phyloP scores from a whole-genome alignment of 352 stramenopile species.

The Phytophthora brassicae region DNA sequence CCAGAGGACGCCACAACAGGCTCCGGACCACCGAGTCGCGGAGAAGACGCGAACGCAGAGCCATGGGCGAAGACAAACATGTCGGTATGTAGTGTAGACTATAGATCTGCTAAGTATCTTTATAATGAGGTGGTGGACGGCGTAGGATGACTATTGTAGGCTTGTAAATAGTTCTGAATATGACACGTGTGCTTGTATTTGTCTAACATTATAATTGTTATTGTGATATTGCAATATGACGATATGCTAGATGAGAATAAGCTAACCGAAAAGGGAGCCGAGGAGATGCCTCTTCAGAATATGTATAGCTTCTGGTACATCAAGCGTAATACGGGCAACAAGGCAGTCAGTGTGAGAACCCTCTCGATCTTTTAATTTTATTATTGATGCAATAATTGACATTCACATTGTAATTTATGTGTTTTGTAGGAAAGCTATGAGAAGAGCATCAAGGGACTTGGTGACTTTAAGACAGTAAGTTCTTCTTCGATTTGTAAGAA shows the following conservation, averaged over 20 bases:
- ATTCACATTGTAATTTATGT: neutral
- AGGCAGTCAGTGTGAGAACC: conserved; percentile 59
- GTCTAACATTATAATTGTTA: conserved; percentile 8
- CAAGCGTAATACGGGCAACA: conserved; percentile 84
- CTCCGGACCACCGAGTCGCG: neutral
- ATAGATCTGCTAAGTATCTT: neutral
- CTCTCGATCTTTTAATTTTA: neutral
- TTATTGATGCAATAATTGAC: conserved; percentile 8
- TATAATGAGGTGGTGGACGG: neutral
- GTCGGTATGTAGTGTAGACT: conserved; percentile 13
- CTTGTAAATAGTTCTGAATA: neutral
- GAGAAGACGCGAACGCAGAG: neutral
- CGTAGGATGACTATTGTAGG: neutral
- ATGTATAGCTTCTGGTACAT: conserved; percentile 91
- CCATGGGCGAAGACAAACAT: conserved; percentile 57
- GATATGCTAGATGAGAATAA: conserved; percentile 32
- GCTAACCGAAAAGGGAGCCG: conserved; percentile 23
- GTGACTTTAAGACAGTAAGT: conserved; percentile 89
- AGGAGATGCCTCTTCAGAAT: conserved; percentile 83
- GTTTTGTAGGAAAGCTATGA: conserved; percentile 87
- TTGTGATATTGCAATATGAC: conserved; percentile 13
- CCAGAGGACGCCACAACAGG: neutral
- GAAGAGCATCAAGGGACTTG: conserved; percentile 93
- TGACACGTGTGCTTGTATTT: conserved; percentile 9
- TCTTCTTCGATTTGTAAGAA: neutral